Evolutionary conservation across 2,329 filamentous ascomycete species (phyloP).

Genomic region (Pestalotiopsis sp.): DNA sequence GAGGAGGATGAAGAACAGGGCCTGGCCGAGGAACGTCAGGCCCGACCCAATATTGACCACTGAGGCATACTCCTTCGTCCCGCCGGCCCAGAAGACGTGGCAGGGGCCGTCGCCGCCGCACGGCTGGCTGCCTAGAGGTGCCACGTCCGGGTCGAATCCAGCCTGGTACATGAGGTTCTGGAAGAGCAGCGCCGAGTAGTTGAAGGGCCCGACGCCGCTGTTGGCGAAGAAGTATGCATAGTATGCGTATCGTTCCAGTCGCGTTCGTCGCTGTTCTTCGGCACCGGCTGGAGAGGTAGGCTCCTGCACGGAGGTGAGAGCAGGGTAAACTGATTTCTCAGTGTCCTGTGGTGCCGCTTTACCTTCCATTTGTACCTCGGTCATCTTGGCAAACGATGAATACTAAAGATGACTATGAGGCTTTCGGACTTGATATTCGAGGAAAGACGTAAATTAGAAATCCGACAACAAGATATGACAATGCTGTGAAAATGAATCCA

Average conservation of each 20-base stretch:
- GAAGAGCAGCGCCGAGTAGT: slow-evolving; percentile 7
- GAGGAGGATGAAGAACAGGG: background rate
- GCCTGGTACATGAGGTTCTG: slow-evolving; percentile 13
- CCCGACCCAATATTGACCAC: slow-evolving; percentile 7
- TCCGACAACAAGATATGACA: background rate
- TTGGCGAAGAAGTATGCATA: slow-evolving; percentile 9
- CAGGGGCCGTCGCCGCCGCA: slow-evolving; percentile 6
- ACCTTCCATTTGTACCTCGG: background rate
- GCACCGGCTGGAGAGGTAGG: background rate
- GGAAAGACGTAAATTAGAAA: background rate
- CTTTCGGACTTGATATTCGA: too few species aligned
- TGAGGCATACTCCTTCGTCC: slow-evolving; percentile 6
- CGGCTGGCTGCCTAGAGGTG: background rate
- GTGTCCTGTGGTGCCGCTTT: background rate
- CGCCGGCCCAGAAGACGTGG: slow-evolving; percentile 6
- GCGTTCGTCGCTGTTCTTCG: background rate
- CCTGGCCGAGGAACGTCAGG: slow-evolving; percentile 7
- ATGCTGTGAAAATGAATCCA: background rate
- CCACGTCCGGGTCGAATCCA: slow-evolving; percentile 6
- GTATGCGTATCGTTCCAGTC: slow-evolving; percentile 1
- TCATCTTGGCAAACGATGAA: background rate
- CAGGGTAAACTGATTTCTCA: background rate
- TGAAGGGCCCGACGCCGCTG: background rate
- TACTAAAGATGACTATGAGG: too few species aligned
- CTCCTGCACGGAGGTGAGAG: background rate